Percentiles rank a stretch among this genome's conserved stretches.
Evolutionary conservation across 495 filamentous ascomycete species (phyloP).

Genomic region (Daldinia bambusicola): DNA sequence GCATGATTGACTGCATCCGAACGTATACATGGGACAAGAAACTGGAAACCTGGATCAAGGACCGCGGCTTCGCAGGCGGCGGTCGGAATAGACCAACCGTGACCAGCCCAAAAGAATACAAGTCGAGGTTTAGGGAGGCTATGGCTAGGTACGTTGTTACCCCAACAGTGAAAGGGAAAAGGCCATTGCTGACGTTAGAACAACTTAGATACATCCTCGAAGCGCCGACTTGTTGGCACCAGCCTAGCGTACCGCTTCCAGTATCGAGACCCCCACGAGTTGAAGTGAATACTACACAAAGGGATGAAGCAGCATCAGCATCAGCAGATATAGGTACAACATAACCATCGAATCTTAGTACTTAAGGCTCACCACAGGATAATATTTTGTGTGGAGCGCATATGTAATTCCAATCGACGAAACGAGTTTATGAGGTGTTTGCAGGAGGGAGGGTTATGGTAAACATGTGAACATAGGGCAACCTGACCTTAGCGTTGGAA

Average conservation of each 20-base stretch:
- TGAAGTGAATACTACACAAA: slow-evolving; percentile 19
- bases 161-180: neutral
- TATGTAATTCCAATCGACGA: slow-evolving; percentile 7
- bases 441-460: neutral
- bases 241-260: slow-evolving; percentile 45
- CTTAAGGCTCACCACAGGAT: neutral
- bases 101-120: slow-evolving; percentile 97
- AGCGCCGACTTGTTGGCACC: slow-evolving; percentile 62
- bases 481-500: slow-evolving; percentile 13
- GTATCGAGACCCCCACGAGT: slow-evolving; percentile 28
- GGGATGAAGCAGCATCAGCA: slow-evolving; percentile 20
- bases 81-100: slow-evolving; percentile 92
- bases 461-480: slow-evolving; percentile 26
- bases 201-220: slow-evolving; percentile 60
- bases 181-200: slow-evolving; percentile 16
- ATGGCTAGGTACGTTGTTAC: slow-evolving; percentile 89
- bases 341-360: slow-evolving; percentile 16
- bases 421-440: slow-evolving; percentile 29
- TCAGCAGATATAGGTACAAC: slow-evolving; percentile 11
- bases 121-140: slow-evolving; percentile 92
- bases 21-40: slow-evolving; percentile 99
- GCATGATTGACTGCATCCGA: slow-evolving; percentile 97
- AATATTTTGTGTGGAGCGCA: slow-evolving; percentile 20
- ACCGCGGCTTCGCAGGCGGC: slow-evolving; percentile 85
- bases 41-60: slow-evolving; percentile 98